Conservation (phyloP, 1,284 basidiomycete genomes). For the Vanrija pseudolonga region DNA sequence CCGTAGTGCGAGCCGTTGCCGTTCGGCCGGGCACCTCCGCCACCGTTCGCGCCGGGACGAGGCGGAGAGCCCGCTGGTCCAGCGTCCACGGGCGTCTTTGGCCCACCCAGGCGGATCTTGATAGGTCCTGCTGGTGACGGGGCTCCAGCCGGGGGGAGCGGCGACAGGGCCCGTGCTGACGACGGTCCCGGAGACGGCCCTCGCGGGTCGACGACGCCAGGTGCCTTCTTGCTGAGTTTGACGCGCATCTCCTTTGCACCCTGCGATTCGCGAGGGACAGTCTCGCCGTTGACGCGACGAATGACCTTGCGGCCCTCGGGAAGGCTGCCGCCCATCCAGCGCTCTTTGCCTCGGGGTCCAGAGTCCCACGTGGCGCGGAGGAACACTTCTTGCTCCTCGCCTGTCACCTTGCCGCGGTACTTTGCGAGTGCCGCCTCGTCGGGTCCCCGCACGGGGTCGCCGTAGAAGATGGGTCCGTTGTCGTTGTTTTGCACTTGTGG, state of each 20-base stretch:
- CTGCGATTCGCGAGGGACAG: constrained; percentile 19
- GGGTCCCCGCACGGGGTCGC: constrained; percentile 33
- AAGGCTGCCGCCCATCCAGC: constrained; percentile 26
- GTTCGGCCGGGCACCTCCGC: neutral
- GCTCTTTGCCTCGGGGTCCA: constrained; percentile 31
- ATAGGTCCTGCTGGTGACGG: constrained; percentile 4
- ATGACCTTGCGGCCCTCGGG: constrained; percentile 39
- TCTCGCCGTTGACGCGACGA: constrained; percentile 26
- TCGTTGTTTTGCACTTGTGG: constrained; percentile 21
- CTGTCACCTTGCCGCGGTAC: constrained; percentile 31
- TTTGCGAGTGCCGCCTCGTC: constrained; percentile 30
- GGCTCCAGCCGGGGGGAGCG: neutral
- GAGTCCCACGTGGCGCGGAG: constrained; percentile 40
- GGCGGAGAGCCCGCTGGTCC: neutral
- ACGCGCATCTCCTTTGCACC: constrained; percentile 12
- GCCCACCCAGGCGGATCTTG: constrained; percentile 10
- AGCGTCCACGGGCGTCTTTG: neutral
- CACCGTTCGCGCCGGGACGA: neutral
- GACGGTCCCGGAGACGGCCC: no score
- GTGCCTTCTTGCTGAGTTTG: constrained; percentile 9
- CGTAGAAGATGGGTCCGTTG: constrained; percentile 29
- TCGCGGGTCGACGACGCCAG: neutral
- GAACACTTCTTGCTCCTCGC: constrained; percentile 18
- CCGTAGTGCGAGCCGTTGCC: neutral
- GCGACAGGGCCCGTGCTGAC: no score